Base-by-base conservation (phyloP, 1,139 yeast genomes). In the Tardiomyces blankii region DNA sequence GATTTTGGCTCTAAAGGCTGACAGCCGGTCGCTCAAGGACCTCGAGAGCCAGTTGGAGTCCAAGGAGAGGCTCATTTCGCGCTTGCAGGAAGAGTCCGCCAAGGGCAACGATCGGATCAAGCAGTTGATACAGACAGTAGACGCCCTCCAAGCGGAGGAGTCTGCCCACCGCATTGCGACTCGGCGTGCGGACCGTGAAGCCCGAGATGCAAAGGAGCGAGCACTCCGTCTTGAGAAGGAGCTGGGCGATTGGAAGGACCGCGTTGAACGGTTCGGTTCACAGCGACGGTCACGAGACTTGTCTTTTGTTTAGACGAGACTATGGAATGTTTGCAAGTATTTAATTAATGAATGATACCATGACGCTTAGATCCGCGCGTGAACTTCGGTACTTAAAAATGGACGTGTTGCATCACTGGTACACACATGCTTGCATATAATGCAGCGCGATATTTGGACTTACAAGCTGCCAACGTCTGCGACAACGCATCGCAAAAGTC, bases 141-240 rank as follows among this genome's bases (percentile, higher is more conserved):
- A 67, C 33, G 53, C 60, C 16, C 57, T 74, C 50, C 75, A 70
- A 46, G 58, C 65, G 27, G 65, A 67, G 18, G 80, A 75, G 48
- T 64, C 74, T 2, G 64, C 67, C 13, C 65, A 72, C 18, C 63
- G 65, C 39, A 55, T 74, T 46, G 63, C 63, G 19, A 61, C 71
- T 18, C 69, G 73, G 44, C 62, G 76, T 39, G 66, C 74, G 0
- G 69, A 67, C 45, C 64, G 80, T 42, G 79, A 75, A 49, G 63
- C 72, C 11, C 63, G 72, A 7, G 80, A 78, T 44, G 65, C 74
- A 51, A 75, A 75, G 52, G 86, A 80, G 51, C 67, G 67, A 42
- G 65, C 76, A 45, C 62, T 78, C 49, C 65, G 74, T 48, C 61
- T 82, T 52, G 88, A 84, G 61, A 76, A 71, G 55, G 94, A 85